Conservation (phyloP, 306 rosid species). For the Styphnolobium japonicum region DNA sequence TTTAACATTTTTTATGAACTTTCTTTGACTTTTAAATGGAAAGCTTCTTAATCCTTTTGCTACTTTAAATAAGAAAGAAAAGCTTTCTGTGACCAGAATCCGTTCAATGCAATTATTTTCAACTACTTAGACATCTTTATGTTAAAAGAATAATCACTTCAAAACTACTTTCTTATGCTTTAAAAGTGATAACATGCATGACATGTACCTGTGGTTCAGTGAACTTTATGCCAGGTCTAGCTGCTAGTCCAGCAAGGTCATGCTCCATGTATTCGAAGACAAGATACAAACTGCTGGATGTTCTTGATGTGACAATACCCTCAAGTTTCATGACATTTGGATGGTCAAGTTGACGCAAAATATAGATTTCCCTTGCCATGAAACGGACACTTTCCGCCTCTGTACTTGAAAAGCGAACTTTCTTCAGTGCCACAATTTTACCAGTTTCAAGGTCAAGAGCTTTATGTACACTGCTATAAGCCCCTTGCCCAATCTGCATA, state of each 20-base stretch:
- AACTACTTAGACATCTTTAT: background rate
- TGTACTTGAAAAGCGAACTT: slow-evolving; percentile 78
- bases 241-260: slow-evolving; percentile 79
- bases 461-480: slow-evolving; percentile 86
- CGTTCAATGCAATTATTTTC: background rate
- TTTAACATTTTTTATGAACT: background rate
- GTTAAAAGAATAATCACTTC: background rate
- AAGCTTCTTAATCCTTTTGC: background rate
- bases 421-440: slow-evolving; percentile 83
- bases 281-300: slow-evolving; percentile 80
- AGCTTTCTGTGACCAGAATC: background rate
- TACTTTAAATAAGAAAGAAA: background rate
- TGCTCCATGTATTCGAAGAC: slow-evolving; percentile 98
- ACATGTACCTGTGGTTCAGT: slow-evolving; percentile 70
- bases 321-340: slow-evolving; percentile 94
- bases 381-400: slow-evolving; percentile 91
- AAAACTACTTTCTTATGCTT: background rate
- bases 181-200: background rate
- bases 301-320: slow-evolving; percentile 78
- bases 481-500: slow-evolving; percentile 91
- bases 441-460: slow-evolving; percentile 86
- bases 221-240: slow-evolving; percentile 59
- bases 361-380: slow-evolving; percentile 92
- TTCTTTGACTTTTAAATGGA: background rate
- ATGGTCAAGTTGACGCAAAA: slow-evolving; percentile 90